A percentile compares a stretch with the other conserved stretches of the same genome.
Evolutionary conservation across 2,329 filamentous ascomycete species (phyloP).

Genomic region (Xylaria multiplex): DNA sequence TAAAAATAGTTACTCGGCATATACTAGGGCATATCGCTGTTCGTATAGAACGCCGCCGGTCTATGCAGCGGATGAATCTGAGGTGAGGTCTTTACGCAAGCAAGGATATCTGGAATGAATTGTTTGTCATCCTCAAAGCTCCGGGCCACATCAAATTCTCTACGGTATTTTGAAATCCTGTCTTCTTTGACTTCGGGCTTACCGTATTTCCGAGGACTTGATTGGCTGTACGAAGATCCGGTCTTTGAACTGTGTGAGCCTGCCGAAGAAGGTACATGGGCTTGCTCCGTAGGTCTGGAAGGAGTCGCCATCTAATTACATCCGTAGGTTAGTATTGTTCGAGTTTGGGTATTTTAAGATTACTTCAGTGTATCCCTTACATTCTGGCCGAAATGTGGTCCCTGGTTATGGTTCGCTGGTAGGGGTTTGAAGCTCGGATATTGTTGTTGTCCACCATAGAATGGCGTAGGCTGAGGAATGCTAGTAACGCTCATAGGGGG

Average conservation of each 20-base stretch:
- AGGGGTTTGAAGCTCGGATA: background rate
- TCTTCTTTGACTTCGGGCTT: background rate
- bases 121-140: conserved; percentile 4
- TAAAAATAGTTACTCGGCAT: too few relatives aligned
- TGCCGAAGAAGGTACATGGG: background rate
- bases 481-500: background rate
- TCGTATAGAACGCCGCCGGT: too few relatives aligned
- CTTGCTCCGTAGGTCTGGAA: background rate
- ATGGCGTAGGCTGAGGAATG: background rate
- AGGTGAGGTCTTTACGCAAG: background rate
- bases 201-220: background rate
- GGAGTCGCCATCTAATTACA: background rate
- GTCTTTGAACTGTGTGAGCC: background rate
- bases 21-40: too few relatives aligned
- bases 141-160: conserved; percentile 12
- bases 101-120: background rate
- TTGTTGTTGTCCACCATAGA: background rate
- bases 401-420: background rate
- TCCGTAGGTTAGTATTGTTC: background rate
- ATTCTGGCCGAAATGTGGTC: background rate
- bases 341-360: background rate
- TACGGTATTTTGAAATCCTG: background rate
- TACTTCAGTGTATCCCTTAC: background rate
- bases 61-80: too few relatives aligned
- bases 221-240: background rate